Percentiles rank a stretch among this genome's conserved stretches.
These are phyloP conservation scores for Apiotrichum mycotoxinovorans DNA, from an alignment of 1,284 basidiomycete genomes.

Conservation along the genomic window DNA sequence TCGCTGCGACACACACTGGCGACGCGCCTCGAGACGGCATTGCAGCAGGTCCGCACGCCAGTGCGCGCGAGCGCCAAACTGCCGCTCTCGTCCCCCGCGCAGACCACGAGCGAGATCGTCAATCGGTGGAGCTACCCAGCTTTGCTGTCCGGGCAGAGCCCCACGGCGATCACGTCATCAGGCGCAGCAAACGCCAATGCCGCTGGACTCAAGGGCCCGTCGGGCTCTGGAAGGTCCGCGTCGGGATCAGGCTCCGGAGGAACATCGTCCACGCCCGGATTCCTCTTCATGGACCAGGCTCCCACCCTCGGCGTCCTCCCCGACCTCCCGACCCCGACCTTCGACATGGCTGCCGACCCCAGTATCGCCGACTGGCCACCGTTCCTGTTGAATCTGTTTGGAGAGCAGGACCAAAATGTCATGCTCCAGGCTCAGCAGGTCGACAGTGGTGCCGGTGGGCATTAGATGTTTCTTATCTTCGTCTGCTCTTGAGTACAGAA, in stretches of 20 bases:
- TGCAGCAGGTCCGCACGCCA: conserved; percentile 21
- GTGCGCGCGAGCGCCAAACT: conserved; percentile 1
- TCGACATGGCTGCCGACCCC: conserved; percentile 11
- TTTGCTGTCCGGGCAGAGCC: not conserved
- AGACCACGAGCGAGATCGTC: conserved; percentile 2
- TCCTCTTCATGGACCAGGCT: conserved; percentile 17
- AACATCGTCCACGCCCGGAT: too few relatives aligned
- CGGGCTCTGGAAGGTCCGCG: too few relatives aligned
- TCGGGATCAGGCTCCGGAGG: too few relatives aligned
- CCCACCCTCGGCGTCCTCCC: conserved; percentile 14
- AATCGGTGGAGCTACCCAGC: not conserved
- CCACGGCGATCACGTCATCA: not conserved
- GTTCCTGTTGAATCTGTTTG: conserved; percentile 22
- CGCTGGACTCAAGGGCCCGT: not conserved
- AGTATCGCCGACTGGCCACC: conserved; percentile 20
- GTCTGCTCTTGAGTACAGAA: too few relatives aligned
- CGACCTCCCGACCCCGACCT: conserved; percentile 10
- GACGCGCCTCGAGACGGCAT: conserved; percentile 16
- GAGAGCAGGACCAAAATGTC: conserved; percentile 6
- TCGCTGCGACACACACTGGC: conserved; percentile 22
- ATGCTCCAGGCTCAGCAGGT: too few relatives aligned
- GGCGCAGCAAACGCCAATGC: not conserved
- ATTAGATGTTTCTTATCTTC: too few relatives aligned
- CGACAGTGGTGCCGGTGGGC: too few relatives aligned
- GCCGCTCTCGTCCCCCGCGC: not conserved